These are phyloP conservation scores for Castanopsis chinensis DNA, from an alignment of 306 rosid genomes.

Conservation along the genomic window DNA sequence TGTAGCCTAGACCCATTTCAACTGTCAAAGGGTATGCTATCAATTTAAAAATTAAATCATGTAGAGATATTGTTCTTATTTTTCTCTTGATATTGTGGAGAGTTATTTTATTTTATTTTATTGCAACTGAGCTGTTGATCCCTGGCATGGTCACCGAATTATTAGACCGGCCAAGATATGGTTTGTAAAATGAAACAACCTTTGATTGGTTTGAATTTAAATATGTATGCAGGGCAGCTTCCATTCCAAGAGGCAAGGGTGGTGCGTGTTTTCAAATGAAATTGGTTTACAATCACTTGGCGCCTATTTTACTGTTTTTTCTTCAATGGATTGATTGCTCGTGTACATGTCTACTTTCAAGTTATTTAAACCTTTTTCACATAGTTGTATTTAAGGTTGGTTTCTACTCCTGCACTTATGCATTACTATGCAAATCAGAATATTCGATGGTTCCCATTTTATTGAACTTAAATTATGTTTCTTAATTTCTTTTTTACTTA, in stretches of 20 bases:
- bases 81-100: background rate
- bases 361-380: constrained; percentile 51
- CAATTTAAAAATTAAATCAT: background rate
- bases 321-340: constrained; percentile 65
- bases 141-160: background rate
- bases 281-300: constrained; percentile 56
- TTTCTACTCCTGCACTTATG: background rate
- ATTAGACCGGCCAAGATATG: background rate
- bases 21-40: background rate
- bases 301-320: constrained; percentile 51
- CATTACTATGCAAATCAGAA: background rate
- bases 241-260: constrained; percentile 57
- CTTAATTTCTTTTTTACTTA: constrained; percentile 26
- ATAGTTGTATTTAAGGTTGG: constrained; percentile 59
- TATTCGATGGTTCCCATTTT: background rate
- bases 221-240: constrained; percentile 63
- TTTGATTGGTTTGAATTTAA: background rate
- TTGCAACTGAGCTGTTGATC: background rate
- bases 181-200: background rate
- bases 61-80: background rate
- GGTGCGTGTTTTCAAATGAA: constrained; percentile 59
- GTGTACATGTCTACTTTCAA: constrained; percentile 51
- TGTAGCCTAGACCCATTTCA: background rate
- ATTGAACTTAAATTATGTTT: background rate
- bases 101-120: background rate